Evolutionary conservation across 495 filamentous ascomycete species (phyloP).

Genomic region (Opeltia flavorubescens): DNA sequence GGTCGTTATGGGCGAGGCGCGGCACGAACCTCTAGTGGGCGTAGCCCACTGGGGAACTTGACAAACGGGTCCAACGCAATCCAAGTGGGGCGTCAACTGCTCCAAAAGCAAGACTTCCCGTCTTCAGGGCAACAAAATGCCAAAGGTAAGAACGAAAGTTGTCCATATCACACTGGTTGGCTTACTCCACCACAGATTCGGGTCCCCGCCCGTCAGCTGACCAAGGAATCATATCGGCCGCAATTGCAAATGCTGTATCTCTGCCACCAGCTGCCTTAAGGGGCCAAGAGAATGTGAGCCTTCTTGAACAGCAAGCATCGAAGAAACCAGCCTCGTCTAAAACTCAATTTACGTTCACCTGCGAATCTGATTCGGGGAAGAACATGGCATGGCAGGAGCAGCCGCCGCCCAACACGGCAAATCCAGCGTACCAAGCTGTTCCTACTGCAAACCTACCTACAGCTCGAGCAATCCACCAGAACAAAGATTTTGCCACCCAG

Average conservation of each 20-base stretch:
- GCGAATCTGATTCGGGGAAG: conserved; percentile 58
- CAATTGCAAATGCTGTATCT: conserved; percentile 80
- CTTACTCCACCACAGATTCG: conserved; percentile 10
- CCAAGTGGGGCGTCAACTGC: conserved; percentile 20
- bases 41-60: conserved; percentile 49
- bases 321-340: conserved; percentile 47
- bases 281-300: conserved; percentile 59
- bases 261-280: conserved; percentile 39
- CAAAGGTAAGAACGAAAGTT: conserved; percentile 10
- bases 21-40: conserved; percentile 35
- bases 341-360: conserved; percentile 85
- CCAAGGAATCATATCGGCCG: conserved; percentile 72
- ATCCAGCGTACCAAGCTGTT: conserved; percentile 20
- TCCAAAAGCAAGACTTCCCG: conserved; percentile 6
- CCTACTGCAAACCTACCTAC: conserved; percentile 15
- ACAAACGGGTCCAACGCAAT: conserved; percentile 37
- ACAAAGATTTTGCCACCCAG: conserved; percentile 37
- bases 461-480: conserved; percentile 8
- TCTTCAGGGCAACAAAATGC: not conserved
- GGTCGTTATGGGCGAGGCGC: conserved; percentile 57
- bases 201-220: conserved; percentile 21
- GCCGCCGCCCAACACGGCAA: conserved; percentile 19
- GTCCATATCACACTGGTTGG: not conserved
- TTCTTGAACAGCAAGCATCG: conserved; percentile 54
- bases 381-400: conserved; percentile 39